phyloP scores from a whole-genome alignment of 257 asterid genomes.

The Capsicum rhomboideum region DNA sequence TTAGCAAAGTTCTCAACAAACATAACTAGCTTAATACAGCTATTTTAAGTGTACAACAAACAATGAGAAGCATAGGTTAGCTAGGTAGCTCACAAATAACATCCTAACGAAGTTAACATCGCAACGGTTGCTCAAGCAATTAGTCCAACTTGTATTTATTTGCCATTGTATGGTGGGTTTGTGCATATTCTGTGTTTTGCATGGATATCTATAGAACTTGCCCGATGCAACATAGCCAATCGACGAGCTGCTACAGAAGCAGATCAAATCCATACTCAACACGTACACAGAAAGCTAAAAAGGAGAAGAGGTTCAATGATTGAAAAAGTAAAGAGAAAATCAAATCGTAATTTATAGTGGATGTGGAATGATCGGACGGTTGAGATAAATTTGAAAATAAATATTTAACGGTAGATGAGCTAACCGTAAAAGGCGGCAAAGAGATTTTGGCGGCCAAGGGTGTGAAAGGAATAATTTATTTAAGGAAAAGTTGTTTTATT shows the following conservation, averaged over 20 bases:
- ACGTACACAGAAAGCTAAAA: constrained; percentile 9
- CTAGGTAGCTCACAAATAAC: too few relatives aligned
- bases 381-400: neutral
- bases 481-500: neutral
- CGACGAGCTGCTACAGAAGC: too few relatives aligned
- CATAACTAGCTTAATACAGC: neutral
- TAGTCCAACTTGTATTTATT: too few relatives aligned
- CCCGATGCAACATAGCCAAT: too few relatives aligned
- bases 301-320: neutral
- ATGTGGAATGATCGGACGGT: constrained; percentile 31
- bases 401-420: constrained; percentile 21
- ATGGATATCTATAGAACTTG: too few relatives aligned
- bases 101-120: neutral
- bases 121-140: too few relatives aligned
- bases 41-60: neutral
- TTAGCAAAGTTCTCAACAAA: neutral
- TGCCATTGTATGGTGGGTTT: too few relatives aligned
- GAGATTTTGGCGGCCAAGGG: constrained; percentile 22
- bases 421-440: constrained; percentile 6
- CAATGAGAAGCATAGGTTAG: neutral
- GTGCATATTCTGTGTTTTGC: too few relatives aligned
- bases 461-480: neutral
- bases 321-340: neutral
- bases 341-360: constrained; percentile 10
- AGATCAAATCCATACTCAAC: constrained; percentile 13